Conservation (phyloP, 345 rosid species). For the Luvunga scandens region DNA sequence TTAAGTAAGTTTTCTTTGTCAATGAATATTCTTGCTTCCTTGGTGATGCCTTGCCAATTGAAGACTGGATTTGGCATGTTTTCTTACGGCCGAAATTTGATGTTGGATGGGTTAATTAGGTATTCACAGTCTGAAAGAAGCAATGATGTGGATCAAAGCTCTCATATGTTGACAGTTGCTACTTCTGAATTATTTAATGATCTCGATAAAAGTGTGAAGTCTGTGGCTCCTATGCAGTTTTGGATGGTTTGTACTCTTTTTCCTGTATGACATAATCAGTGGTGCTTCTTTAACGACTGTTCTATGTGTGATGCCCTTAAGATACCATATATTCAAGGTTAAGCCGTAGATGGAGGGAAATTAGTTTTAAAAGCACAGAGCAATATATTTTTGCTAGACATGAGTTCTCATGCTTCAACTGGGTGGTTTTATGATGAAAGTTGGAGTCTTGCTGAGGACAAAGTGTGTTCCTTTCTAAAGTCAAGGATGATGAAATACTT, state of each 20-base stretch:
- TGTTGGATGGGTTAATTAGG: constrained; percentile 33
- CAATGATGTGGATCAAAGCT: constrained; percentile 83
- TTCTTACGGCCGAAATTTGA: constrained; percentile 11
- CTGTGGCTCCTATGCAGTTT: constrained; percentile 94
- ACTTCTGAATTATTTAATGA: constrained; percentile 86
- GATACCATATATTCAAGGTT: background rate
- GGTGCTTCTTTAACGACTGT: background rate
- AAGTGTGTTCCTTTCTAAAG: background rate
- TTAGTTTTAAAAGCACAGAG: background rate
- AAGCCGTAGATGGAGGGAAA: background rate
- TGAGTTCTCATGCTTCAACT: background rate
- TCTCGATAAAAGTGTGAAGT: constrained; percentile 84
- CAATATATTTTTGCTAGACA: background rate
- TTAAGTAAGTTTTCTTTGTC: constrained; percentile 39
- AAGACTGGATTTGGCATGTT: background rate
- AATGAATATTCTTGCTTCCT: background rate
- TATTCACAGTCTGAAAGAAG: constrained; percentile 67
- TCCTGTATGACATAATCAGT: background rate
- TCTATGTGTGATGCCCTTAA: background rate
- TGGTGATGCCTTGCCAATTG: background rate
- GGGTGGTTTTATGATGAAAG: background rate
- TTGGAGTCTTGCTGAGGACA: background rate
- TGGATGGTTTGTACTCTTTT: constrained; percentile 71
- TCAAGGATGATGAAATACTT: background rate
- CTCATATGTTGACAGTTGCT: constrained; percentile 92